Base-by-base conservation (phyloP, 2,329 filamentous ascomycete genomes). In the Biscogniauxia sp. region DNA sequence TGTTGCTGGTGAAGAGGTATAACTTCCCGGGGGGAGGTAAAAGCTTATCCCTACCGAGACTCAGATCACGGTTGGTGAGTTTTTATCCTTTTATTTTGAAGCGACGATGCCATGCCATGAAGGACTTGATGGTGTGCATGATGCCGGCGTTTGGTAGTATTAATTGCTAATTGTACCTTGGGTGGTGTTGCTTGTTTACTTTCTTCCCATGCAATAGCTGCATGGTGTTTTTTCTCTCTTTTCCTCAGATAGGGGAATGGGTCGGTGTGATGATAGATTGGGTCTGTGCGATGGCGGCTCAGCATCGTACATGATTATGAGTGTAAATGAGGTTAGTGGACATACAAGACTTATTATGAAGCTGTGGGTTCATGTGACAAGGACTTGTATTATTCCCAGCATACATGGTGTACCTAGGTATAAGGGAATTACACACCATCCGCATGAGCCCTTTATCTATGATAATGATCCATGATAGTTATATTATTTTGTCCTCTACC, bases 1-100 rank as follows among this genome's bases (percentile, higher is more conserved):
- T 20, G 87, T 91, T 26, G 79, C 79, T 15, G 81, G 72, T 0
- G 84, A 87, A 54, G 86, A 87, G 62, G 82, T 83, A 69, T 84
- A 65, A 11, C 37, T 45, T 17, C 5, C 11, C 11, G 3, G 5
- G 37, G 37, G 17, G n/a, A 15, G 15, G 15, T 45, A 45, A 3
- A 45, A 45, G 5, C 11, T 45, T 45, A 7, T 45, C 37, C 17
- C 13, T 45, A 6, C 37, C 13, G 13, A n/a, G 15, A 11, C 1
- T 17, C 11, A 45, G n/a, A 45, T 45, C 37, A 15, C 15, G 37
- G 37, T 45, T 45, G 17, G 15, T 5, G 37, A 45, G 37, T 17
- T 45, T n/a, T 2, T 45, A n/a, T 2, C 17, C 7, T 5, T 17
- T 15, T n/a, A 17, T 45, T 15, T 45, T 6, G 15, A 45, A 45